These are phyloP conservation scores for Suhomyces ambrosiae DNA, from an alignment of 1,139 yeast species.

Conservation along the genomic window DNA sequence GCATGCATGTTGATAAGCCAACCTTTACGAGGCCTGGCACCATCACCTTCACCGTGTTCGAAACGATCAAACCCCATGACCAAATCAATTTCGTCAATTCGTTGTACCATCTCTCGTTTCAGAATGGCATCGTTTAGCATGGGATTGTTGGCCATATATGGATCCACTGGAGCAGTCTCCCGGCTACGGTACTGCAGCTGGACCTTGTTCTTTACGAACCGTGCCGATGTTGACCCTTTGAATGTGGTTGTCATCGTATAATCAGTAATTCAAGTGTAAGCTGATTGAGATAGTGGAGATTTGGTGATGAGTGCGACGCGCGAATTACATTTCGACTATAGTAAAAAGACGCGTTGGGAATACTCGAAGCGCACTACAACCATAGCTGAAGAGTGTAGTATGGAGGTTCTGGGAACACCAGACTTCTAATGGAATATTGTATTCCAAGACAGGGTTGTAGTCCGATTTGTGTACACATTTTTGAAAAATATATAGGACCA, in stretches of 20 bases:
- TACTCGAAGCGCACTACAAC: too few species aligned
- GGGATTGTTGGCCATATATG: slow-evolving; percentile 37
- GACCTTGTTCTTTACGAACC: slow-evolving; percentile 52
- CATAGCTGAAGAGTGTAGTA: too few species aligned
- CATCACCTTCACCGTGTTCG: slow-evolving; percentile 60
- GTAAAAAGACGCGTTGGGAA: too few species aligned
- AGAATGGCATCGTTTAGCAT: slow-evolving; percentile 44
- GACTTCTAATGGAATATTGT: too few species aligned
- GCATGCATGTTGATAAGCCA: slow-evolving; percentile 92
- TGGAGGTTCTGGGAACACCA: too few species aligned
- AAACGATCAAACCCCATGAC: slow-evolving; percentile 83
- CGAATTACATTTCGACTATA: too few species aligned
- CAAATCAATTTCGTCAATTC: slow-evolving; percentile 66
- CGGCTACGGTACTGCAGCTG: slow-evolving; percentile 20
- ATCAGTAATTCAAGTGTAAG: too few species aligned
- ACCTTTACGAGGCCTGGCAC: slow-evolving; percentile 63
- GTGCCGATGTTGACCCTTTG: slow-evolving; percentile 57
- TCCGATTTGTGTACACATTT: too few species aligned
- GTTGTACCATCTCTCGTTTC: slow-evolving; percentile 48
- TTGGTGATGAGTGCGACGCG: too few species aligned
- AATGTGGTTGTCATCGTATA: slow-evolving; percentile 17
- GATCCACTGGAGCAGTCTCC: slow-evolving; percentile 21
- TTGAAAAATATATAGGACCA: too few species aligned
- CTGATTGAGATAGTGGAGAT: too few species aligned
- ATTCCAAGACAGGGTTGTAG: too few species aligned